Evolutionary conservation across 148 eudicot genomes (phyloP), one percentile per base, ranked within the genome.

Genomic region (Hydrangea macrophylla): DNA sequence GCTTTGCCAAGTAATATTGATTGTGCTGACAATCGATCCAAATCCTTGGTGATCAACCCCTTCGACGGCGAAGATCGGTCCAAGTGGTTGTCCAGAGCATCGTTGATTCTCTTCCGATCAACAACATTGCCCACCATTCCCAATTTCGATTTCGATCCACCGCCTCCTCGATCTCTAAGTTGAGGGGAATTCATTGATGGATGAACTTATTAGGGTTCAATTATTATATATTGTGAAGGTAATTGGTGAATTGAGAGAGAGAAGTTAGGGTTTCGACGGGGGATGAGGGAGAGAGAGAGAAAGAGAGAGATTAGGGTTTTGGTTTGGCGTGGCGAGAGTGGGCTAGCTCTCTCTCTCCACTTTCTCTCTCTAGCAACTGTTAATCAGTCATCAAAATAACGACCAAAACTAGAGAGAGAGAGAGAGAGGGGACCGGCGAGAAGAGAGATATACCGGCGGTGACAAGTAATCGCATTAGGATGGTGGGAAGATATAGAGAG

Each of bases 1-100:
- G 57, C 78, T 58, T 82, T 82, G 5, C 76, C 77, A 24, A 37
- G 56, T 48, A 42, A 75, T 59, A 75, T 72, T 1, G 85, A 64
- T 26, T 72, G 85, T 9, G 73, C 70, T 0, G 82, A 71, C 30
- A 73, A 25, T 12, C 80, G 65, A 70, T 80, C 82, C 66, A 81
- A 78, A 67, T 72, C 82, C 65, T 75, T 82, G 53, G 68, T 70
- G 37, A 60, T 73, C 62, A 85, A 55, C 53, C 78, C 78, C 53
- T 76, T 71, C 7, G 89, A 85, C 9, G 89, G 84, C 3, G 87
- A 83, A 0, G 85, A 86, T 58, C 79, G 64, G 30, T 83, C 90
- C 73, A 86, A 76, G 39, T 83, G 90, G 69, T 83, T 86, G 73
- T 83, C 87, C 56, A 86, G 74, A 39, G 84, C 85, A 39, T 81